Conservation (phyloP, 2,329 filamentous ascomycete species). For the Aspergillus sojae region DNA sequence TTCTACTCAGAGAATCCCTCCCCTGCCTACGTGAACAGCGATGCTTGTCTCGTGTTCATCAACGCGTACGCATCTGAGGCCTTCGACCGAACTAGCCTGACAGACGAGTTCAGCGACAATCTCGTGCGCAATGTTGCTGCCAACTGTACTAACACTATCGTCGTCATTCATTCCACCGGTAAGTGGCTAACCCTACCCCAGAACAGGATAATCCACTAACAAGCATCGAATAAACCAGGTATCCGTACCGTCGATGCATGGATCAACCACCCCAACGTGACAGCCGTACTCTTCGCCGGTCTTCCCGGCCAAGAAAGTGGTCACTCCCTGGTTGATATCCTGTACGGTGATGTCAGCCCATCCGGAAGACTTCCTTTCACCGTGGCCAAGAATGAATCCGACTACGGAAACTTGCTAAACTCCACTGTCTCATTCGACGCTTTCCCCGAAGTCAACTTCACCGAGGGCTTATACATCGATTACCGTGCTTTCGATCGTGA, state of each 20-base stretch:
- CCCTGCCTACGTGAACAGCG: conserved; percentile 2
- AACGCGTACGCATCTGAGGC: conserved; percentile 51
- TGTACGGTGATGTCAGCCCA: conserved; percentile 53
- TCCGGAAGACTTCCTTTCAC: conserved; percentile 53
- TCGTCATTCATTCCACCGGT: conserved; percentile 66
- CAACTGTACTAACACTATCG: conserved; percentile 64
- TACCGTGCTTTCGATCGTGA: not conserved
- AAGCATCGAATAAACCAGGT: not conserved
- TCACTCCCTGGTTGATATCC: conserved; percentile 54
- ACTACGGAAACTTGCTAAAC: conserved; percentile 49
- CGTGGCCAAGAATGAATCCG: conserved; percentile 56
- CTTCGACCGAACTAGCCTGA: conserved; percentile 37
- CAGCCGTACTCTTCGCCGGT: conserved; percentile 64
- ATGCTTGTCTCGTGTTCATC: conserved; percentile 57
- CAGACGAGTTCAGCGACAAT: conserved; percentile 50
- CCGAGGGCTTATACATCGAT: conserved; percentile 2
- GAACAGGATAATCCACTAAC: not conserved
- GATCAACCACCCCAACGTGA: conserved; percentile 64
- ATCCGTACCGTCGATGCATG: conserved; percentile 59
- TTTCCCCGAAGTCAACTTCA: conserved; percentile 8
- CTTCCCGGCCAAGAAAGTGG: conserved; percentile 66
- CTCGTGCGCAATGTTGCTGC: conserved; percentile 60
- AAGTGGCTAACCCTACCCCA: fast-evolving
- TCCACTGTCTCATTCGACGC: not conserved
- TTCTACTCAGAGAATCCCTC: conserved; percentile 54